Evolutionary conservation across 176 grass and related monocot genomes (phyloP).

Genomic region (Carex pumila): DNA sequence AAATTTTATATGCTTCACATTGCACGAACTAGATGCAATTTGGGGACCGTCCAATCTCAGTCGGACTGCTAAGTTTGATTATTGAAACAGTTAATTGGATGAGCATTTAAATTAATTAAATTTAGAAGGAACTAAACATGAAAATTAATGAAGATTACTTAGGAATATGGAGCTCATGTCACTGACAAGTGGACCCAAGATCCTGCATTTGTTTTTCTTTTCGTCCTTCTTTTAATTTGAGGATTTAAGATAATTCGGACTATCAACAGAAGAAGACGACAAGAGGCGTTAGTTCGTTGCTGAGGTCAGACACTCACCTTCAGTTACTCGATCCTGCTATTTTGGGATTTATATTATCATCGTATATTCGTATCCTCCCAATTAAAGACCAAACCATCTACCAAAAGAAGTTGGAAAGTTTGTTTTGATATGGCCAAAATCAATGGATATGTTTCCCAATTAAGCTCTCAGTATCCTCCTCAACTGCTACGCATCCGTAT

Average conservation of each 20-base stretch:
- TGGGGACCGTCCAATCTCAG: no score
- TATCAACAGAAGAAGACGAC: not conserved
- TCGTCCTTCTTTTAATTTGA: no score
- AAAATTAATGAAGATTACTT: not conserved
- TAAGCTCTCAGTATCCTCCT: not conserved
- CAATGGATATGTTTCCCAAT: not conserved
- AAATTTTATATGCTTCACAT: no score
- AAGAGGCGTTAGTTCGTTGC: not conserved
- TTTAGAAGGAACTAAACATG: not conserved
- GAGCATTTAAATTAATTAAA: not conserved
- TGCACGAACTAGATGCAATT: no score
- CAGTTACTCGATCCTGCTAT: conserved; percentile 5
- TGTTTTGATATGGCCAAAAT: not conserved
- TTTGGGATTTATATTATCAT: not conserved
- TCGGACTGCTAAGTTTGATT: no score
- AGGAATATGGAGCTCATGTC: no score
- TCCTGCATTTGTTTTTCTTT: no score
- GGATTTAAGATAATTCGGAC: no score
- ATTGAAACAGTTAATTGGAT: not conserved
- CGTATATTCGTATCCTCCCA: not conserved
- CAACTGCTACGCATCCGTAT: not conserved
- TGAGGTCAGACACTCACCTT: not conserved
- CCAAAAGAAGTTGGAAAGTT: not conserved
- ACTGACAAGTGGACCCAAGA: no score
- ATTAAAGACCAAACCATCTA: not conserved